Evolutionary conservation across 371 early-diverging fungal genomes (phyloP), one percentile per base, ranked within the genome.

Genomic region (Zychaea mexicana): DNA sequence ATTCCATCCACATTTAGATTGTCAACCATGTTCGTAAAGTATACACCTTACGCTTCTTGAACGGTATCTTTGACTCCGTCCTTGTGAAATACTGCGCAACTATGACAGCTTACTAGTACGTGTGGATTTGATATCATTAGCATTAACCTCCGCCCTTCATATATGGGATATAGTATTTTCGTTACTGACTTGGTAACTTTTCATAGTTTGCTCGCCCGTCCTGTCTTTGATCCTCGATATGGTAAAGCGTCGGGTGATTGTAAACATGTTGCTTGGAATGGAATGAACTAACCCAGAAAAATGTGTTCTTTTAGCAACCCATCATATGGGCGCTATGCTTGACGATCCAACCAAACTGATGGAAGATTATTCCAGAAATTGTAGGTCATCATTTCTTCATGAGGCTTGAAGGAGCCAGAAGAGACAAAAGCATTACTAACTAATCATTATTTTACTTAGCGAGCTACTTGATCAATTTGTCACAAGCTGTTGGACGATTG

Each of bases 61-160:
- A 93, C 68, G 92, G 93, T 45, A 90, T 93, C 55, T 84, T 90
- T 66, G 92, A 92, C 66, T 92, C 91, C 28, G 90, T 94, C 59
- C 79, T 93, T 55, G 94, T 95, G 62, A 94, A 94, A 75, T 94
- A 94, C 66, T 88, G 88, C 42, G 94, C 95, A 58, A 94, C 94
- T 33, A 92, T 93, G 83, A 85, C 92, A 27, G 94, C 95, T 22
- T 94, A 93, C 66, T 85, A 88, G 88, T 87, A 84, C 78, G 85
- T 31, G 13, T 36, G 8, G 42, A 42, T 42, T 15, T 42, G 42
- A 42, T 33, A 55, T 19, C 13, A 22, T 39, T 22, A n/a, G n/a
- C n/a, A n/a, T n/a, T n/a, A n/a, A n/a, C n/a, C n/a, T 6, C 3
- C 26, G 13, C 13, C 28, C 19, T 24, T 17, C 3, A 46, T 46